phyloP scores from a whole-genome alignment of 2,329 filamentous ascomycete genomes.

The Ceratocystis huliohia region DNA sequence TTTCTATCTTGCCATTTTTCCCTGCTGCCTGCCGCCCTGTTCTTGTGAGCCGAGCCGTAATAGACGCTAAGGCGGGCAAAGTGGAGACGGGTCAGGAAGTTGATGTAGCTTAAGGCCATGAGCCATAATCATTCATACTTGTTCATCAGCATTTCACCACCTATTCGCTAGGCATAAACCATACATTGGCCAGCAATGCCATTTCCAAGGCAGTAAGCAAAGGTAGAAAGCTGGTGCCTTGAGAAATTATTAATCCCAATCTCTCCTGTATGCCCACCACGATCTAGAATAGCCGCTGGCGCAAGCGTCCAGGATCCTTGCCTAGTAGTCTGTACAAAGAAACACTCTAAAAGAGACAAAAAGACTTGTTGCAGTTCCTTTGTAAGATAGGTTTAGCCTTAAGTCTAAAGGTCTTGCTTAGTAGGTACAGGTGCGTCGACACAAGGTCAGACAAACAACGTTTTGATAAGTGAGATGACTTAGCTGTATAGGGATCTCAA shows the following conservation, averaged over 20 bases:
- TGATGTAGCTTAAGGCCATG: not conserved
- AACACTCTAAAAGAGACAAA: not conserved
- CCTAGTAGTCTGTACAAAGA: not conserved
- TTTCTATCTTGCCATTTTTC: too few relatives aligned
- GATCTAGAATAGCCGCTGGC: too few relatives aligned
- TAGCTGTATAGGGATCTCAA: too few relatives aligned
- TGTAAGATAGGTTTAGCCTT: not conserved
- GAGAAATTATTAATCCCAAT: too few relatives aligned
- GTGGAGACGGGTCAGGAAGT: not conserved
- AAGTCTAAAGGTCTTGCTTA: not conserved
- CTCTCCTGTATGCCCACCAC: too few relatives aligned
- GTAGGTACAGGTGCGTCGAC: not conserved
- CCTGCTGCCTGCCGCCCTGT: too few relatives aligned
- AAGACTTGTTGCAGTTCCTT: not conserved
- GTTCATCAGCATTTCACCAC: not conserved
- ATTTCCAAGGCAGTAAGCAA: not conserved
- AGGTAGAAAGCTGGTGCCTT: not conserved
- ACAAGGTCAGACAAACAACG: not conserved
- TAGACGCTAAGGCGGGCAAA: too few relatives aligned
- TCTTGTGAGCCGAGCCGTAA: too few relatives aligned
- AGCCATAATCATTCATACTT: not conserved
- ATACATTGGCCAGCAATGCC: not conserved
- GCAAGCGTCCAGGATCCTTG: not conserved
- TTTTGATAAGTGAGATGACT: too few relatives aligned
- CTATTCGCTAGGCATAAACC: not conserved